Evolutionary conservation across 2,329 filamentous ascomycete species (phyloP).

Genomic region (Colletotrichum cordylinicola): DNA sequence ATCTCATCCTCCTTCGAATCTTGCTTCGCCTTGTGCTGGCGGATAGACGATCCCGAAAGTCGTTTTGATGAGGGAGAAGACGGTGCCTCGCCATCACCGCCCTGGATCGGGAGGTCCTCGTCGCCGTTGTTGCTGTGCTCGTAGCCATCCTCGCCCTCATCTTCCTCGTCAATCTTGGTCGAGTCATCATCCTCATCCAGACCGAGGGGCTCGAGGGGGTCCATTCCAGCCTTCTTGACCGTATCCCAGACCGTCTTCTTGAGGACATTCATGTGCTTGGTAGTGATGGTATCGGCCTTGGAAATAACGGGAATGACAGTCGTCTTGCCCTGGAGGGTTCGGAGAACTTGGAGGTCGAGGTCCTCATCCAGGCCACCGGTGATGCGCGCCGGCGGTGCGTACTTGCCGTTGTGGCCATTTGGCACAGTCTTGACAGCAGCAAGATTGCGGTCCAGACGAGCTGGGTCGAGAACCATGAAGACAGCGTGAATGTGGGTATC

Average conservation of each 20-base stretch:
- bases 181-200: slow-evolving; percentile 76
- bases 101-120: slow-evolving; percentile 46
- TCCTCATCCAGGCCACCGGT: slow-evolving; percentile 82
- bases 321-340: slow-evolving; percentile 88
- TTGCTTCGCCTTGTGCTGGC: slow-evolving; percentile 49
- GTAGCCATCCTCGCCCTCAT: slow-evolving; percentile 46
- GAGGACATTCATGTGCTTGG: slow-evolving; percentile 88
- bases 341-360: slow-evolving; percentile 88
- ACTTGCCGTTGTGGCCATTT: slow-evolving; percentile 59
- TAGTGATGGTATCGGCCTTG: slow-evolving; percentile 97
- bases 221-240: slow-evolving; percentile 83
- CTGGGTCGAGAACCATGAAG: slow-evolving; percentile 89
- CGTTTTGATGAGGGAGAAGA: slow-evolving; percentile 48
- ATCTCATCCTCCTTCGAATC: slow-evolving; percentile 56
- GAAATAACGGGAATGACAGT: slow-evolving; percentile 94
- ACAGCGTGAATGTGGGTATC: slow-evolving; percentile 98
- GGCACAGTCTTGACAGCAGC: slow-evolving; percentile 64
- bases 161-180: slow-evolving; percentile 61
- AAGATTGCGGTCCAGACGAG: slow-evolving; percentile 83
- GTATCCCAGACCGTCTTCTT: slow-evolving; percentile 92
- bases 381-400: slow-evolving; percentile 45
- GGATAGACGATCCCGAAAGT: slow-evolving; percentile 51
- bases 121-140: slow-evolving; percentile 32
- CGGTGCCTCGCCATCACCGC: slow-evolving; percentile 26
- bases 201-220: slow-evolving; percentile 86